Conservation (phyloP, 768 basidiomycete species). For the Russula olivacea region DNA sequence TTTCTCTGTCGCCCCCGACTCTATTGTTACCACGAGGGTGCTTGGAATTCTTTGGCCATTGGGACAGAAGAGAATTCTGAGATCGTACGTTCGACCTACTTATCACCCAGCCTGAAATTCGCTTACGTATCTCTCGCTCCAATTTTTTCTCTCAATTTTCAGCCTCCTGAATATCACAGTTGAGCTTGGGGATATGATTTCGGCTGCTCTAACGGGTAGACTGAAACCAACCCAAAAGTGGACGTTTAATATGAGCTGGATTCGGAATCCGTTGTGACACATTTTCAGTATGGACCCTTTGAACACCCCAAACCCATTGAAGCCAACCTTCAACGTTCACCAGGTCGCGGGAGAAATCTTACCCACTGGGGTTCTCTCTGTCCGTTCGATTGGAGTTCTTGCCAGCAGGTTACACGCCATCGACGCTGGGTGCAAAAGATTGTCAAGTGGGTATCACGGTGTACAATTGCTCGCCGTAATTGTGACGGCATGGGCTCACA, state of each 20-base stretch:
- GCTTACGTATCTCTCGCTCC: background rate
- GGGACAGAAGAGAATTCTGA: background rate
- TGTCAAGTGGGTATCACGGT: background rate
- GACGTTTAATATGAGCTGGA: background rate
- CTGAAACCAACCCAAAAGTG: background rate
- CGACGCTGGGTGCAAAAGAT: background rate
- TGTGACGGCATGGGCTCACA: background rate
- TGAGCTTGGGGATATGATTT: background rate
- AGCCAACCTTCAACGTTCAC: slow-evolving; percentile 35
- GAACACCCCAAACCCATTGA: background rate
- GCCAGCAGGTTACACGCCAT: slow-evolving; percentile 7
- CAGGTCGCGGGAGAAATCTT: slow-evolving; percentile 27
- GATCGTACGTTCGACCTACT: background rate
- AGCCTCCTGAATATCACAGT: background rate
- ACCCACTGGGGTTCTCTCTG: background rate
- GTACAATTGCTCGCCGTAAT: slow-evolving; percentile 1
- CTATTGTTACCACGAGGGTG: background rate
- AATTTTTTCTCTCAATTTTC: background rate
- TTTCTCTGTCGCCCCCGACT: background rate
- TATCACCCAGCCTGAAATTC: background rate
- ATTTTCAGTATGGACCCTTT: background rate
- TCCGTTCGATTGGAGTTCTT: background rate
- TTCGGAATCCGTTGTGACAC: background rate
- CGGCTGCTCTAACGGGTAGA: background rate
- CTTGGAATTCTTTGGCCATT: background rate